phyloP scores from a whole-genome alignment of 192 early-diverging fungal species.

The Cladochytrium replicatum region DNA sequence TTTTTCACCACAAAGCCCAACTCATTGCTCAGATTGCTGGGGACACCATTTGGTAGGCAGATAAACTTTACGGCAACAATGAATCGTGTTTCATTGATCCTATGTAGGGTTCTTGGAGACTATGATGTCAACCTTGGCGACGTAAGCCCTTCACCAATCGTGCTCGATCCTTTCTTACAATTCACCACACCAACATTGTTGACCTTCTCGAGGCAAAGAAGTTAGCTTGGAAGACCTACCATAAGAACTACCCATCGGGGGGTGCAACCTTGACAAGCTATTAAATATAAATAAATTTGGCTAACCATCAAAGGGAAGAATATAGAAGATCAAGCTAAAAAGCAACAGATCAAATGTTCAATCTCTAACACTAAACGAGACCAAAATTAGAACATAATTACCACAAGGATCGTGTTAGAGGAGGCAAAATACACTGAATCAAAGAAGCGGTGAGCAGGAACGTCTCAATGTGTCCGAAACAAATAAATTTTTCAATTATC shows the following conservation, averaged over 20 bases:
- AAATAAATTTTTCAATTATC: too few species aligned
- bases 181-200: slow-evolving; percentile 6
- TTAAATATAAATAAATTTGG: too few species aligned
- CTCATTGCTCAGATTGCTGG: slow-evolving; percentile 45
- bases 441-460: too few species aligned
- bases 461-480: too few species aligned
- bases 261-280: slow-evolving; percentile 25
- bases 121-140: slow-evolving; percentile 30
- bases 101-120: slow-evolving; percentile 34
- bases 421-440: too few species aligned
- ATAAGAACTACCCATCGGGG: slow-evolving; percentile 26
- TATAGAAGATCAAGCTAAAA: too few species aligned
- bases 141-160: slow-evolving; percentile 12
- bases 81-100: background rate
- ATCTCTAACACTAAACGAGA: too few species aligned
- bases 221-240: slow-evolving; percentile 17
- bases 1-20: too few species aligned
- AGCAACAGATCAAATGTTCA: too few species aligned
- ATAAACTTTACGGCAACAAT: too few species aligned
- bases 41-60: too few species aligned
- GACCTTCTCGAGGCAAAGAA: slow-evolving; percentile 16
- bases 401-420: slow-evolving; percentile 33
- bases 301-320: too few species aligned
- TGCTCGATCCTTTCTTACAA: background rate
- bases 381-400: slow-evolving; percentile 42